A percentile compares a stretch with the other conserved stretches of the same genome.
Conservation (phyloP, 768 basidiomycete species). For the Mrakia frigida region DNA sequence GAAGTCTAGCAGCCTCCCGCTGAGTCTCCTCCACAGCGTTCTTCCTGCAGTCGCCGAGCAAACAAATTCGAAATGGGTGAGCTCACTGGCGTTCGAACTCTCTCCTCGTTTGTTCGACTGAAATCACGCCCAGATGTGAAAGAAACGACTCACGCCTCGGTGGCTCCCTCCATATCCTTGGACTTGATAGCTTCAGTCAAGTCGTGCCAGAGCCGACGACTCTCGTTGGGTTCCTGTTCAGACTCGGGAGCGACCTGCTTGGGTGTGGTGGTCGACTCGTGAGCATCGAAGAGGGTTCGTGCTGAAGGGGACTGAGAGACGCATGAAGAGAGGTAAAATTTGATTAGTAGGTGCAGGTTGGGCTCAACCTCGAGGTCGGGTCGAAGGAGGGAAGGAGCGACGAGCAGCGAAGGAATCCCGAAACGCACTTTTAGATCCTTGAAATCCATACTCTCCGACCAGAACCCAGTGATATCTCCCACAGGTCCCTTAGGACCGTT, state of each 20-base stretch:
- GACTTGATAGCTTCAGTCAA: conserved; percentile 77
- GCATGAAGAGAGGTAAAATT: background rate
- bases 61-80: background rate
- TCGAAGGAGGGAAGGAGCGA: background rate
- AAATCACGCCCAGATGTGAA: background rate
- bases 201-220: conserved; percentile 69
- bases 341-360: background rate
- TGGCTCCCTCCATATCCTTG: conserved; percentile 93
- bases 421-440: conserved; percentile 59
- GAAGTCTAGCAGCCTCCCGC: conserved; percentile 66
- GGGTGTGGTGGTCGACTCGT: conserved; percentile 62
- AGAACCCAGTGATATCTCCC: conserved; percentile 83
- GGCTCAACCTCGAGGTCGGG: background rate
- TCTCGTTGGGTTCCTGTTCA: conserved; percentile 86
- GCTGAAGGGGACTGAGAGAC: conserved; percentile 64
- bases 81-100: too few relatives aligned
- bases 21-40: conserved; percentile 84
- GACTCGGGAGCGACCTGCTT: conserved; percentile 81
- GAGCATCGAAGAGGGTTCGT: conserved; percentile 77
- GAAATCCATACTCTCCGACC: conserved; percentile 86
- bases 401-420: background rate
- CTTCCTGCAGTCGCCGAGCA: conserved; percentile 48
- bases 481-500: conserved; percentile 58
- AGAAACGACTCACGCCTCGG: conserved; percentile 51
- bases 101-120: background rate